Evolutionary conservation across 331 rosid genomes (phyloP), one percentile per base, ranked within the genome.

Genomic region (Acacia pycnantha): DNA sequence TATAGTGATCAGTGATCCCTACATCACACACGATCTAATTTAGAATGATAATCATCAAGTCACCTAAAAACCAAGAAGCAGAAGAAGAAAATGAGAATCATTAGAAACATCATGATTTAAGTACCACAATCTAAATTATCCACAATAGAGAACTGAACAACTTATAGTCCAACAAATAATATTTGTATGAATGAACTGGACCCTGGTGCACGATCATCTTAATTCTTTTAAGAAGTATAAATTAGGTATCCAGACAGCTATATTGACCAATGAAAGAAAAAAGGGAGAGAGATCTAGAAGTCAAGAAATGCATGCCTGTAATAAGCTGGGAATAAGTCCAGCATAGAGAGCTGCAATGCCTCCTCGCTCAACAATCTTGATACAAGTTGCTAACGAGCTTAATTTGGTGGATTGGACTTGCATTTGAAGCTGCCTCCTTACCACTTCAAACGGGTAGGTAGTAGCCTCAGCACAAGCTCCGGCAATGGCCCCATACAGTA

Each of bases 391-490:
- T 24, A 96, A 50, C 72, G 99, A 79, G 86, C 97, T 91, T 92
- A 93, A 82, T 89, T 82, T 91, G 21, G 97, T 81, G 65, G 92
- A 86, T 88, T 88, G 97, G 73, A 81, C 93, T 89, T 95, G 99
- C 90, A 95, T 76, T 86, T 95, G 99, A 84, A 95, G 99, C 79
- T 84, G 87, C 79, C 97, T 92, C 85, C 98, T 92, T 77, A 95
- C 89, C 82, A 95, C 98, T 86, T 95, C 98, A 87, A 93, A 95
- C 2, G 99, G 98, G 82, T 95, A 95, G 2, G 99, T 95, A 46
- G 90, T 92, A 73, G 94, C 97, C 89, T 95, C 99, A 74, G 97
- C 98, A 81, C 99, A 95, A 75, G 99, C 99, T 82, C 99, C 99
- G 24, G 99, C 83, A 80, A 95, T 83, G 79, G 98, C 99, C 82